A percentile compares a stretch with the other conserved stretches of the same genome.
Evolutionary conservation across 2,329 filamentous ascomycete genomes (phyloP).

Genomic region (Penicillium sp.): DNA sequence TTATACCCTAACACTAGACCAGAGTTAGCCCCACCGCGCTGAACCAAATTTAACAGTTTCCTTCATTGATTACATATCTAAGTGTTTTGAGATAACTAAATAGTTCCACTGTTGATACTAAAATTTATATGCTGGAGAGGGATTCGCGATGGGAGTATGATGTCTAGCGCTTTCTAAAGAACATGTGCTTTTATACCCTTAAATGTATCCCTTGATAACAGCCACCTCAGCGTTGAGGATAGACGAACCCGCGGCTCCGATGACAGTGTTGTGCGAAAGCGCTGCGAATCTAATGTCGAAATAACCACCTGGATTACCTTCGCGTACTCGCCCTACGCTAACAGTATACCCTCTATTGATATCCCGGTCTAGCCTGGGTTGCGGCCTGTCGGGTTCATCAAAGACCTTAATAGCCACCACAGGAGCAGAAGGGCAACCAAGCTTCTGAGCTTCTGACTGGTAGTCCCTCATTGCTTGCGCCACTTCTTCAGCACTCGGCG

Average conservation of each 20-base stretch:
- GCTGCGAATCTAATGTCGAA: conserved; percentile 97
- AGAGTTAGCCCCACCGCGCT: conserved; percentile 19
- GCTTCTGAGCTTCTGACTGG: conserved; percentile 76
- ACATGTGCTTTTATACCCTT: conserved; percentile 17
- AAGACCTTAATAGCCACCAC: conserved; percentile 81
- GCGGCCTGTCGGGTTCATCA: conserved; percentile 86
- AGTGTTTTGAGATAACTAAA: neutral
- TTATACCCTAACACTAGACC: conserved; percentile 38
- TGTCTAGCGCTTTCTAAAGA: conserved; percentile 24
- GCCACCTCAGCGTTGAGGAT: conserved; percentile 94
- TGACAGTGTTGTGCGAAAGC: conserved; percentile 88
- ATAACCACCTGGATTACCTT: conserved; percentile 79
- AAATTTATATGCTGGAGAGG: neutral
- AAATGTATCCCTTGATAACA: conserved; percentile 81
- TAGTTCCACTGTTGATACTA: neutral
- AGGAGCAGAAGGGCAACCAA: conserved; percentile 89
- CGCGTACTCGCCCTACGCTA: conserved; percentile 82
- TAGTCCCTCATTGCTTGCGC: conserved; percentile 81
- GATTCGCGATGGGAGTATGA: neutral
- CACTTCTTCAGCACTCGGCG: conserved; percentile 76
- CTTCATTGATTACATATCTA: conserved; percentile 11
- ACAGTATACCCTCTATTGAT: conserved; percentile 86
- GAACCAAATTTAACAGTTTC: neutral
- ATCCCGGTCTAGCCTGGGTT: conserved; percentile 88
- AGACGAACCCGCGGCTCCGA: conserved; percentile 93